Conservation (phyloP, 2,329 filamentous ascomycete species). For the Hypoxylon sp. region DNA sequence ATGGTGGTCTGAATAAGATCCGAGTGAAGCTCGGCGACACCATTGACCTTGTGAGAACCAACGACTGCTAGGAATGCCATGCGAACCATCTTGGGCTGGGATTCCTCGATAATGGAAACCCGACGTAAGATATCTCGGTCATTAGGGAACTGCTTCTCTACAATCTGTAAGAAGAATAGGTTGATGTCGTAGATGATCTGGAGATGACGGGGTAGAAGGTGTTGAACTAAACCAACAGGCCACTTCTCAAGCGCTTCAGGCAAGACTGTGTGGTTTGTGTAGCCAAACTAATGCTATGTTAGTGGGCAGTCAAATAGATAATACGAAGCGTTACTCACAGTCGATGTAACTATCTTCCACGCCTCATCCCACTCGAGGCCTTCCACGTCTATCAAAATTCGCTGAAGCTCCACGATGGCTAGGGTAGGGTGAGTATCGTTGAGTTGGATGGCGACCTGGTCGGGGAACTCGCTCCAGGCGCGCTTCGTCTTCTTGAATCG, state of each 20-base stretch:
- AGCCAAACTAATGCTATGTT: slow-evolving; percentile 72
- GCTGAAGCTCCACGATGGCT: slow-evolving; percentile 93
- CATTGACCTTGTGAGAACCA: slow-evolving; percentile 98
- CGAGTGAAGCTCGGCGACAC: slow-evolving; percentile 96
- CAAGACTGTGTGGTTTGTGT: slow-evolving; percentile 98
- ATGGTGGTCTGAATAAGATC: slow-evolving; percentile 99
- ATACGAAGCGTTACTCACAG: slow-evolving; percentile 59
- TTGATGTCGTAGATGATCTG: slow-evolving; percentile 99
- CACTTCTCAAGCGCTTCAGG: slow-evolving; percentile 98
- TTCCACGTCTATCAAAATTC: slow-evolving; percentile 89
- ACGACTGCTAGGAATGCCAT: slow-evolving; percentile 97
- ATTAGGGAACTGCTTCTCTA: slow-evolving; percentile 89
- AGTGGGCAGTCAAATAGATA: slow-evolving; percentile 4
- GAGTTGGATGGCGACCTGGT: slow-evolving; percentile 95
- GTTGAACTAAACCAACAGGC: slow-evolving; percentile 91
- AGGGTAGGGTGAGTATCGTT: slow-evolving; percentile 98
- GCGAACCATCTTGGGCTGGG: slow-evolving; percentile 95
- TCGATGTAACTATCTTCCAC: slow-evolving; percentile 80
- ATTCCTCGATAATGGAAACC: slow-evolving; percentile 98
- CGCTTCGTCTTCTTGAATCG: slow-evolving; percentile 98
- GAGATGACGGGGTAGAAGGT: slow-evolving; percentile 90
- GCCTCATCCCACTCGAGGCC: slow-evolving; percentile 92
- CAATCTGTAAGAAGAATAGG: slow-evolving; percentile 86
- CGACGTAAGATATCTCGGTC: slow-evolving; percentile 84
- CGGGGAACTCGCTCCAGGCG: slow-evolving; percentile 89